Evolutionary conservation across 768 basidiomycete genomes (phyloP).

Genomic region (Tricholoma furcatifolium): DNA sequence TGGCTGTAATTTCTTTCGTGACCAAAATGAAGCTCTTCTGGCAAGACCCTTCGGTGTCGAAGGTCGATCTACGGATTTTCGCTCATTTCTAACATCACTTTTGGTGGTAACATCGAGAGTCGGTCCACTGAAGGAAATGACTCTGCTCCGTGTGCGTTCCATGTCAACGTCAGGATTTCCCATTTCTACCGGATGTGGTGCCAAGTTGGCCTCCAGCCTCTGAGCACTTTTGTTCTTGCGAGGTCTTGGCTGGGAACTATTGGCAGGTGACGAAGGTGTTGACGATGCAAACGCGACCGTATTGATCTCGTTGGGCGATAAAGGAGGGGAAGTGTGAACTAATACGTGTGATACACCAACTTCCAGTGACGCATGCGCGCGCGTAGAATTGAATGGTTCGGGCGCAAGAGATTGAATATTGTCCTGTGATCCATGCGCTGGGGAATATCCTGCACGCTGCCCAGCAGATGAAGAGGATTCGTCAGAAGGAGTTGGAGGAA

Average conservation of each 20-base stretch:
- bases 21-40: constrained; percentile 71
- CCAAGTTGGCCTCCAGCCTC: constrained; percentile 29
- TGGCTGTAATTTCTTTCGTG: constrained; percentile 42
- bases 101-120: constrained; percentile 27
- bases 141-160: constrained; percentile 40
- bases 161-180: constrained; percentile 12
- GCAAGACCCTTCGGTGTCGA: constrained; percentile 37
- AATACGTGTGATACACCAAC: constrained; percentile 57
- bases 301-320: constrained; percentile 47
- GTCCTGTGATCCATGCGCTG: too few species aligned
- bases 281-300: constrained; percentile 42
- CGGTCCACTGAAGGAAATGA: constrained; percentile 56
- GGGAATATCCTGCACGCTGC: too few species aligned
- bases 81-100: constrained; percentile 24
- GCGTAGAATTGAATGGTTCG: constrained; percentile 34
- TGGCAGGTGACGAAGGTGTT: constrained; percentile 11
- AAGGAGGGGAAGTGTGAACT: constrained; percentile 38
- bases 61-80: constrained; percentile 37
- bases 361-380: constrained; percentile 58
- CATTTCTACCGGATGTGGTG: constrained; percentile 18
- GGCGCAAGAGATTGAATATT: constrained; percentile 2
- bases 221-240: constrained; percentile 57
- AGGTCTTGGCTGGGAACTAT: constrained; percentile 21
- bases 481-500: constrained; percentile 46
- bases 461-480: constrained; percentile 7